These are phyloP conservation scores for Leucosporidium creatinivorum DNA, from an alignment of 768 basidiomycete genomes.

Conservation along the genomic window DNA sequence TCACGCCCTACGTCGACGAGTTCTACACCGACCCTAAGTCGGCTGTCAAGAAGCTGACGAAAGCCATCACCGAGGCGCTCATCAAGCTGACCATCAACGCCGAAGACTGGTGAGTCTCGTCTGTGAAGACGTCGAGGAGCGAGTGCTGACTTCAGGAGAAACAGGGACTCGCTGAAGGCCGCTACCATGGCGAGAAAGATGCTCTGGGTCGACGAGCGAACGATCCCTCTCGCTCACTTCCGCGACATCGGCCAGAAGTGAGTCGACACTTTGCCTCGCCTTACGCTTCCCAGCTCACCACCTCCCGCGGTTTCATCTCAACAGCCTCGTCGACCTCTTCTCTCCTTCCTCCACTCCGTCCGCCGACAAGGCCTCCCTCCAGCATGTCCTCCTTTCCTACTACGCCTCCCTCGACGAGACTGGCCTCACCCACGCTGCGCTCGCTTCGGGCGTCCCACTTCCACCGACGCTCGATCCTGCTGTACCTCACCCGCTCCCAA, in stretches of 20 bases:
- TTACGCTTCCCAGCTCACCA: neutral
- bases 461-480: constrained; percentile 75
- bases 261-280: constrained; percentile 34
- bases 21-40: constrained; percentile 65
- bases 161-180: constrained; percentile 79
- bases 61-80: constrained; percentile 61
- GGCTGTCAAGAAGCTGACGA: constrained; percentile 81
- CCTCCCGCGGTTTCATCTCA: neutral
- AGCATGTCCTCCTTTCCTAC: constrained; percentile 67
- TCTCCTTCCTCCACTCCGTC: constrained; percentile 8
- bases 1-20: constrained; percentile 66
- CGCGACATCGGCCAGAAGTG: constrained; percentile 85
- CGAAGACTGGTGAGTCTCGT: constrained; percentile 63
- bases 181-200: constrained; percentile 89
- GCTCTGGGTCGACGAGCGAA: constrained; percentile 74
- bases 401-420: constrained; percentile 74
- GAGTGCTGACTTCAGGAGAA: neutral
- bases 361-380: constrained; percentile 1
- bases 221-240: constrained; percentile 72
- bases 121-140: too few relatives aligned
- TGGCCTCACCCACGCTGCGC: constrained; percentile 72
- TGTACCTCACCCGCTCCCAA: constrained; percentile 56
- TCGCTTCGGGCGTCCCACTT: constrained; percentile 68
- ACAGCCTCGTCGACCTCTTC: constrained; percentile 25
- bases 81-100: constrained; percentile 78